phyloP scores from a whole-genome alignment of 1,284 basidiomycete species.

The Rhodotorula sp. region DNA sequence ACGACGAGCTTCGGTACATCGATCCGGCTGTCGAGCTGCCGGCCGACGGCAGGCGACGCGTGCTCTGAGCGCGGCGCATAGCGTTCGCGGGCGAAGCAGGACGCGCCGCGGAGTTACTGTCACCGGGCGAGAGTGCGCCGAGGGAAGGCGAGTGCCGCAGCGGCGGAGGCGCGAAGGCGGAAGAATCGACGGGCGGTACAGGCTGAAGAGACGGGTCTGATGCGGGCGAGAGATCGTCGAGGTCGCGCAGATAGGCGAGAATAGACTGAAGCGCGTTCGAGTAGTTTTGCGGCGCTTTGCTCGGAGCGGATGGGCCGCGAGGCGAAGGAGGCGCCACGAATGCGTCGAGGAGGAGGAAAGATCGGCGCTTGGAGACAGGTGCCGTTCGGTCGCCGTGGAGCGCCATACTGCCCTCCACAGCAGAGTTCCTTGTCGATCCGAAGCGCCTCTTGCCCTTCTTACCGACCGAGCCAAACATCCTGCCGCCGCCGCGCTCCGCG shows the following conservation, averaged over 20 bases:
- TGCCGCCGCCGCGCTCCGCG: neutral
- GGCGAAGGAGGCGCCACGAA: constrained; percentile 1
- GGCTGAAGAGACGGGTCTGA: constrained; percentile 13
- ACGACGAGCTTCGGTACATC: neutral
- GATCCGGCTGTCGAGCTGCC: constrained; percentile 13
- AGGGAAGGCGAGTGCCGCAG: constrained; percentile 29
- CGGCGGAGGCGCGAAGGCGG: neutral
- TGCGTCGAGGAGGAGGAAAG: constrained; percentile 37
- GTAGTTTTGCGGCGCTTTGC: constrained; percentile 3
- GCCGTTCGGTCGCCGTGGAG: neutral
- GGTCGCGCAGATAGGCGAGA: constrained; percentile 91
- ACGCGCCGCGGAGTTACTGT: neutral
- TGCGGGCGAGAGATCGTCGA: constrained; percentile 71
- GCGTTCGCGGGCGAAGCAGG: constrained; percentile 5
- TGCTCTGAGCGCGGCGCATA: constrained; percentile 30
- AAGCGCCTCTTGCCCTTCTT: constrained; percentile 10
- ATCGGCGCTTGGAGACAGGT: constrained; percentile 12
- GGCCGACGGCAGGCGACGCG: constrained; percentile 17
- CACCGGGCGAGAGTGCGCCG: constrained; percentile 15
- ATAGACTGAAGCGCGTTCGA: constrained; percentile 74
- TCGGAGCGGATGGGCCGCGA: neutral
- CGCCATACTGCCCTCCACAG: neutral
- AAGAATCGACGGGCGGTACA: constrained; percentile 17
- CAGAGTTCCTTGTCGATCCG: neutral
- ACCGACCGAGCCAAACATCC: constrained; percentile 25